Conservation (phyloP, 2,329 filamentous ascomycete species). For the Fusarium sp. region DNA sequence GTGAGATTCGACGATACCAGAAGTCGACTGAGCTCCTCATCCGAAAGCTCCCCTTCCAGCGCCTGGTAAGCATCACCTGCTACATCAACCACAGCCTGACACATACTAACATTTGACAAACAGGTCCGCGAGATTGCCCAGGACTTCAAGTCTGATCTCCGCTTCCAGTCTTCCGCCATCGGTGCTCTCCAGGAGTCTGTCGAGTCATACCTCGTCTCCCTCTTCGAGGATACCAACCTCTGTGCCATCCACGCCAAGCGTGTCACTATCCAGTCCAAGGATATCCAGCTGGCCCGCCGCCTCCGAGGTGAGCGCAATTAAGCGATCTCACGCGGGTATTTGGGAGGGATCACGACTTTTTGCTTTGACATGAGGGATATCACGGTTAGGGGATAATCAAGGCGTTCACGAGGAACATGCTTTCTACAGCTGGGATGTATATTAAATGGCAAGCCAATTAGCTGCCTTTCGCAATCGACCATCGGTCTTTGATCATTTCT, state of each 20-base stretch:
- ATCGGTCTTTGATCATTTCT: conserved; percentile 27
- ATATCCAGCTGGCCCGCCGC: conserved; percentile 95
- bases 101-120: conserved; percentile 15
- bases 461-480: conserved; percentile 40
- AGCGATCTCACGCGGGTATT: conserved; percentile 45
- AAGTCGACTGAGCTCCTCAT: conserved; percentile 96
- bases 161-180: conserved; percentile 98
- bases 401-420: conserved; percentile 56
- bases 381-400: conserved; percentile 55
- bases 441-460: conserved; percentile 48
- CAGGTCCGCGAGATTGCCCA: conserved; percentile 92
- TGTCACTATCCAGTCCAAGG: conserved; percentile 97
- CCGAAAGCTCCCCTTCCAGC: conserved; percentile 97
- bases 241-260: conserved; percentile 99
- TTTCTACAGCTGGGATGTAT: conserved; percentile 55
- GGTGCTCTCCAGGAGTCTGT: conserved; percentile 98
- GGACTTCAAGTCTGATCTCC: conserved; percentile 93
- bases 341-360: conserved; percentile 53
- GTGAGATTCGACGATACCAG: conserved; percentile 98
- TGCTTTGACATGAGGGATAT: conserved; percentile 51
- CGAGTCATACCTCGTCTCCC: conserved; percentile 97
- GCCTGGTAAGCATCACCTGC: conserved; percentile 69
- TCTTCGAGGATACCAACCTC: conserved; percentile 98
- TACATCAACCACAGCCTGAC: background rate
- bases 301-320: conserved; percentile 94